Conservation (phyloP, 2,329 filamentous ascomycete genomes). For the Endocalyx cinctus region DNA sequence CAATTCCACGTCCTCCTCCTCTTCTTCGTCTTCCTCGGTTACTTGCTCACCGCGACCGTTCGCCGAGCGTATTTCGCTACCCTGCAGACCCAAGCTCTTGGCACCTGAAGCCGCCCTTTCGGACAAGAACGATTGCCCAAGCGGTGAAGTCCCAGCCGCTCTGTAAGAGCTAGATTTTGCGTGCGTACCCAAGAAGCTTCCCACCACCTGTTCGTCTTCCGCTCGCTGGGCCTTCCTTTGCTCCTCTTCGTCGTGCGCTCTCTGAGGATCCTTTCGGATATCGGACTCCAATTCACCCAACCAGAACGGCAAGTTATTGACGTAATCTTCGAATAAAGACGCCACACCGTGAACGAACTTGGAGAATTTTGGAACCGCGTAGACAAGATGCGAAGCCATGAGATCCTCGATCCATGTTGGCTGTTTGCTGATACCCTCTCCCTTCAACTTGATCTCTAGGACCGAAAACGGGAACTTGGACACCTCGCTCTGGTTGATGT, state of each 20-base stretch:
- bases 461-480: conserved; percentile 86
- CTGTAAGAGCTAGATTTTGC: conserved; percentile 49
- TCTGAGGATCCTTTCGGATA: conserved; percentile 87
- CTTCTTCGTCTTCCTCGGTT: conserved; percentile 19
- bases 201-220: conserved; percentile 84
- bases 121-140: conserved; percentile 60
- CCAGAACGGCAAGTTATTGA: conserved; percentile 97
- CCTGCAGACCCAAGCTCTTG: conserved; percentile 20
- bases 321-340: conserved; percentile 87
- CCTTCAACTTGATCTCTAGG: conserved; percentile 85
- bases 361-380: conserved; percentile 84
- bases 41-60: conserved; percentile 18
- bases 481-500: conserved; percentile 86
- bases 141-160: conserved; percentile 60
- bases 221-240: conserved; percentile 74
- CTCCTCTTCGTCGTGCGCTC: conserved; percentile 88
- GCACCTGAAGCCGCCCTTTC: conserved; percentile 49
- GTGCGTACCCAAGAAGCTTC: conserved; percentile 68
- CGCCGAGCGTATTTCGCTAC: conserved; percentile 14
- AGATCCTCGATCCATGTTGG: conserved; percentile 87
- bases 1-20: conserved; percentile 28
- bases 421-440: conserved; percentile 60
- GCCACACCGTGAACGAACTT: conserved; percentile 96
- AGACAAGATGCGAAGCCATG: conserved; percentile 88
- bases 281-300: conserved; percentile 86